Percentiles rank a stretch among this genome's conserved stretches.
Evolutionary conservation across 805 yeast genomes (phyloP).

Genomic region (Komagataella ulmi): DNA sequence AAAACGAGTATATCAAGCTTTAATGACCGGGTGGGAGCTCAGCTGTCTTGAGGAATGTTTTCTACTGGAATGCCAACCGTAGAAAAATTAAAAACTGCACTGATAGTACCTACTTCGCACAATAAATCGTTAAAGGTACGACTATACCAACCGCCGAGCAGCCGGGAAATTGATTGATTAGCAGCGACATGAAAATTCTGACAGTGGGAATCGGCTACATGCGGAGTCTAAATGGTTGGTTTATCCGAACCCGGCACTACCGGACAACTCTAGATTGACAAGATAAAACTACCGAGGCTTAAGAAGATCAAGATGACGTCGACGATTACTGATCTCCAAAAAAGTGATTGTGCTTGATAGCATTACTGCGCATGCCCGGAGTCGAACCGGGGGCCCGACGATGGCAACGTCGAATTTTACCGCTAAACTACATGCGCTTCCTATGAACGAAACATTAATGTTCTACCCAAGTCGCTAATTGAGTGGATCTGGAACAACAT

Average conservation of each 20-base stretch:
- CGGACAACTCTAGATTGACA: too few species aligned
- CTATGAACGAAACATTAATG: neutral
- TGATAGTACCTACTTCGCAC: neutral
- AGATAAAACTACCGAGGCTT: neutral
- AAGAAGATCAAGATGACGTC: too few species aligned
- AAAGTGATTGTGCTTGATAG: too few species aligned
- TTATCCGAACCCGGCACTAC: neutral
- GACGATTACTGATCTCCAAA: neutral
- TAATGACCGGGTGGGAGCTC: neutral
- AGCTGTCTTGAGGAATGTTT: neutral
- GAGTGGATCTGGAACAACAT: too few species aligned
- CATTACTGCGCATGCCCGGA: constrained; percentile 2
- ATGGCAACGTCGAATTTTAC: constrained; percentile 1
- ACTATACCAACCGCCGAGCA: neutral
- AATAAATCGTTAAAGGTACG: neutral
- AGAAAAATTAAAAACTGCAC: too few species aligned
- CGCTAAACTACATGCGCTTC: neutral
- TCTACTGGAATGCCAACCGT: neutral
- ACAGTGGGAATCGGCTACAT: too few species aligned
- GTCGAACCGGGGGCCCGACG: constrained; percentile 4
- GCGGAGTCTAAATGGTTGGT: too few species aligned
- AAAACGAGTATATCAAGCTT: too few species aligned
- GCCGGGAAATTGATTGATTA: neutral
- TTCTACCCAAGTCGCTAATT: too few species aligned
- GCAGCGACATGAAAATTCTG: too few species aligned